Percentiles rank a stretch among this genome's conserved stretches.
Evolutionary conservation across 1,139 yeast genomes (phyloP).

Genomic region (Tardiomyces depauwii): DNA sequence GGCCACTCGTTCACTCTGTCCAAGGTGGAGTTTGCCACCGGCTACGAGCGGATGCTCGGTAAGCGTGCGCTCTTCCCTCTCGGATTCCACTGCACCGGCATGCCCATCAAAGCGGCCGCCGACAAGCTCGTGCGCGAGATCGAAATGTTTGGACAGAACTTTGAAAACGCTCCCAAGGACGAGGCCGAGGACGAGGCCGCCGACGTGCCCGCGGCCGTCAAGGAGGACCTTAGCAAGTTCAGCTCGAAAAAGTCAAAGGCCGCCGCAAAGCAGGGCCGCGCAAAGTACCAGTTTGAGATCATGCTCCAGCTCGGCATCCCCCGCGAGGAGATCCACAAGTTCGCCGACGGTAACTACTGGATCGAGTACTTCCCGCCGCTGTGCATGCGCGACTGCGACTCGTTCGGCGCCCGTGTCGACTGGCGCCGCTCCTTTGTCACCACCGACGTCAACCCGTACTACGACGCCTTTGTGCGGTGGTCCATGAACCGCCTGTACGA

Average conservation of each 20-base stretch:
- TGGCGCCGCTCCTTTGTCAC: slow-evolving; percentile 98
- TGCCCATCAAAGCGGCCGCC: slow-evolving; percentile 96
- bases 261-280: slow-evolving; percentile 84
- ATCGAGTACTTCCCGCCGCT: slow-evolving; percentile 83
- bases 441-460: slow-evolving; percentile 90
- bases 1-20: slow-evolving; percentile 96
- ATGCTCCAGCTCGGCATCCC: slow-evolving; percentile 90
- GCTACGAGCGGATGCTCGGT: slow-evolving; percentile 92
- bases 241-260: slow-evolving; percentile 89
- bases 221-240: slow-evolving; percentile 80
- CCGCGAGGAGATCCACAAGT: slow-evolving; percentile 68
- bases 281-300: slow-evolving; percentile 90
- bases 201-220: slow-evolving; percentile 27
- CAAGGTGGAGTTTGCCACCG: slow-evolving; percentile 86
- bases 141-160: slow-evolving; percentile 80
- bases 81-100: slow-evolving; percentile 99
- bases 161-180: slow-evolving; percentile 50
- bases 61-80: slow-evolving; percentile 88
- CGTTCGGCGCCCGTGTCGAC: slow-evolving; percentile 89
- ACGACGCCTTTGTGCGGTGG: slow-evolving; percentile 94
- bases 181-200: slow-evolving; percentile 36
- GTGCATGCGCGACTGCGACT: slow-evolving; percentile 68
- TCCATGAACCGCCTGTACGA: slow-evolving; percentile 84
- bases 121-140: slow-evolving; percentile 90
- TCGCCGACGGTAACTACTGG: slow-evolving; percentile 89